phyloP scores from a whole-genome alignment of 2,329 filamentous ascomycete species.

The Arthrobotrys iridis region DNA sequence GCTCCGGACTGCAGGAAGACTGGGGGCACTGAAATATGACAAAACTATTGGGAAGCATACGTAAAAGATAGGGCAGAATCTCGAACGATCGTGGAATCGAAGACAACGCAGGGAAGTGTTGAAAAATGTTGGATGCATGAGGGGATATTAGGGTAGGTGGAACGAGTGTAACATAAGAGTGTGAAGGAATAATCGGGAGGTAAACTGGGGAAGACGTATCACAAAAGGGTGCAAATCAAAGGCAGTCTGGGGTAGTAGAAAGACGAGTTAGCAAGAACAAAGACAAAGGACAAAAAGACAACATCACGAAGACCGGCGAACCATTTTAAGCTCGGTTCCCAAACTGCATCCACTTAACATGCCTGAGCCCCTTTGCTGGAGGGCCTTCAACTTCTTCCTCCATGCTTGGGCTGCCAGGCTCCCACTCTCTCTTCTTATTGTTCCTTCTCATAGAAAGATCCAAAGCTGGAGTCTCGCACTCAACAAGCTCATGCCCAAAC shows the following conservation, averaged over 20 bases:
- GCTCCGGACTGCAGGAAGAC: slow-evolving; percentile 11
- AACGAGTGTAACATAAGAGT: slow-evolving; percentile 50
- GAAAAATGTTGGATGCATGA: slow-evolving; percentile 14
- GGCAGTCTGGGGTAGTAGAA: slow-evolving; percentile 42
- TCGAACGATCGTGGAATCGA: slow-evolving; percentile 17
- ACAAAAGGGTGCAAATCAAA: slow-evolving; percentile 5
- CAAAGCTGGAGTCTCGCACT: slow-evolving; percentile 49
- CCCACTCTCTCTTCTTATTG: slow-evolving; percentile 49
- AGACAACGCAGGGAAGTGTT: slow-evolving; percentile 35
- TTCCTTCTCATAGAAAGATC: slow-evolving; percentile 20
- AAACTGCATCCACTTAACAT: slow-evolving; percentile 54
- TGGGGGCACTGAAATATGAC: slow-evolving; percentile 19
- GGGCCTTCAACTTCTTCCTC: slow-evolving; percentile 40
- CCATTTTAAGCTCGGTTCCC: slow-evolving; percentile 21
- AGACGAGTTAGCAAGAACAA: slow-evolving; percentile 25
- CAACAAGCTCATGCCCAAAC: slow-evolving; percentile 50
- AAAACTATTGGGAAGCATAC: slow-evolving; percentile 16
- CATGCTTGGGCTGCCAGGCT: slow-evolving; percentile 41
- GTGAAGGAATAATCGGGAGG: slow-evolving; percentile 5
- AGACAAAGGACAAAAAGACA: background rate
- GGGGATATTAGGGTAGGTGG: slow-evolving; percentile 27
- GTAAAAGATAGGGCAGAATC: background rate
- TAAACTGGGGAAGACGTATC: slow-evolving; percentile 9
- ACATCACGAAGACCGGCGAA: background rate
- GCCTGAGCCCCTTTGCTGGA: slow-evolving; percentile 48